These are phyloP conservation scores for Glycyrrhiza uralensis DNA, from an alignment of 306 rosid species.

Conservation along the genomic window DNA sequence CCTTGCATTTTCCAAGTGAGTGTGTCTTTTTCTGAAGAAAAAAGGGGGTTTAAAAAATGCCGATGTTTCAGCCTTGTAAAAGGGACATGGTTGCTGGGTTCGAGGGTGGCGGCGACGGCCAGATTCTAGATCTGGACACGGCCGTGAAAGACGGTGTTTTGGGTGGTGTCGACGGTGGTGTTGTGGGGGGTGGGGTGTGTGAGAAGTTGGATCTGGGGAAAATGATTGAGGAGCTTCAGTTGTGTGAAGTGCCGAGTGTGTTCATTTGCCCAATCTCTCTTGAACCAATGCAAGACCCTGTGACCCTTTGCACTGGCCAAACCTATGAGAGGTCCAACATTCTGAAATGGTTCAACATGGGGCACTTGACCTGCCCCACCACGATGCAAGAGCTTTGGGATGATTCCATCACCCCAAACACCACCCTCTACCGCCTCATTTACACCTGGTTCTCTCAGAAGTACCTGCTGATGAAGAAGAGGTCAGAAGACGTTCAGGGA, in stretches of 20 bases:
- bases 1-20: slow-evolving; percentile 8
- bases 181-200: slow-evolving; percentile 35
- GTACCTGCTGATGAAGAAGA: slow-evolving; percentile 66
- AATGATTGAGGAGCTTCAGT: slow-evolving; percentile 72
- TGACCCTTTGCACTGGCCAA: slow-evolving; percentile 80
- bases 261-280: slow-evolving; percentile 83
- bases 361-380: slow-evolving; percentile 73
- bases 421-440: slow-evolving; percentile 56
- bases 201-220: slow-evolving; percentile 73
- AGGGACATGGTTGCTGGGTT: slow-evolving; percentile 49
- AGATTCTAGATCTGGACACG: slow-evolving; percentile 76
- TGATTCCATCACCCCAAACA: slow-evolving; percentile 68
- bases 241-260: slow-evolving; percentile 64
- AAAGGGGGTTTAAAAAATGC: slow-evolving; percentile 43
- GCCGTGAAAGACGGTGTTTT: slow-evolving; percentile 73
- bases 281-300: slow-evolving; percentile 87
- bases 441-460: slow-evolving; percentile 71
- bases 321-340: slow-evolving; percentile 77
- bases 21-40: neutral
- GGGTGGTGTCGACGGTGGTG: slow-evolving; percentile 55
- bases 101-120: slow-evolving; percentile 67
- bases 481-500: slow-evolving; percentile 76
- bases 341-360: slow-evolving; percentile 71
- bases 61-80: slow-evolving; percentile 64
- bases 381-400: slow-evolving; percentile 93